These are phyloP conservation scores for Hanseniaspora nectarophila DNA, from an alignment of 805 yeast species.

Conservation along the genomic window DNA sequence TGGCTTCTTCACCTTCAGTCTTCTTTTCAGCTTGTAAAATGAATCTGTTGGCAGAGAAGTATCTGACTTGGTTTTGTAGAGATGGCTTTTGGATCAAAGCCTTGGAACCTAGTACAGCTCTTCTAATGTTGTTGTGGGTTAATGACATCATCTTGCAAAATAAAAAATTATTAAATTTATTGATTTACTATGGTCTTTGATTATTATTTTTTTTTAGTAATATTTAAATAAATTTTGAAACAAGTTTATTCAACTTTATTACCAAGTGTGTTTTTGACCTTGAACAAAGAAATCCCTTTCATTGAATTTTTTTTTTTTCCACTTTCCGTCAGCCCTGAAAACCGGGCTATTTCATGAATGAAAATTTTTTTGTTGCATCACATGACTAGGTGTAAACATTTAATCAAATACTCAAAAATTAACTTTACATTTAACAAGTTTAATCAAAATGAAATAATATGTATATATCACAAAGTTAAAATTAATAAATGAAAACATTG, in stretches of 20 bases:
- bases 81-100: slow-evolving; percentile 6
- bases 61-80: slow-evolving; percentile 7
- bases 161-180: too few species aligned
- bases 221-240: too few species aligned
- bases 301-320: too few species aligned
- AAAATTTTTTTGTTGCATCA: not conserved
- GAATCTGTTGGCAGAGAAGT: slow-evolving; percentile 18
- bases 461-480: too few species aligned
- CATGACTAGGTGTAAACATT: not conserved
- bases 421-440: too few species aligned
- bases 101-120: not conserved
- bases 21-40: slow-evolving; percentile 23
- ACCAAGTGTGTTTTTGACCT: not conserved
- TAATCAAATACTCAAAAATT: not conserved
- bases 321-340: not conserved
- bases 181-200: too few species aligned
- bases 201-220: too few species aligned
- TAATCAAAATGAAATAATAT: too few species aligned
- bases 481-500: too few species aligned
- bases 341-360: too few species aligned
- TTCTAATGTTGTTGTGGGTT: not conserved
- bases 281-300: too few species aligned
- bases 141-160: not conserved
- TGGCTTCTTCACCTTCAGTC: slow-evolving; percentile 16
- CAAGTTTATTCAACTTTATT: too few species aligned